phyloP scores from a whole-genome alignment of 2,329 filamentous ascomycete genomes.

The Hypoxylon sp. region DNA sequence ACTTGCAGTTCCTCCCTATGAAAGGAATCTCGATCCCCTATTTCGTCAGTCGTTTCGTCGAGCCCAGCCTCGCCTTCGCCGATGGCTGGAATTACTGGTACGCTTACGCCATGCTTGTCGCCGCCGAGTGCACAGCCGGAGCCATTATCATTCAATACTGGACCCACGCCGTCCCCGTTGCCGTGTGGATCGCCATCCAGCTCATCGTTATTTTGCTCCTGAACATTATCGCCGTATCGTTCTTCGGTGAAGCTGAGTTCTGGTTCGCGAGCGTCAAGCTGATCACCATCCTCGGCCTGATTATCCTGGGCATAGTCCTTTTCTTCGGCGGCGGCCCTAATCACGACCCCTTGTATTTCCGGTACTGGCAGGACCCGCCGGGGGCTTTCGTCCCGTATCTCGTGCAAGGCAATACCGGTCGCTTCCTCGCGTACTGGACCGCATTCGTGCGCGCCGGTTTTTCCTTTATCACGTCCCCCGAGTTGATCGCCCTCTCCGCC shows the following conservation, averaged over 20 bases:
- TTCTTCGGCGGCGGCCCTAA: constrained; percentile 69
- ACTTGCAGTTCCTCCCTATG: constrained; percentile 63
- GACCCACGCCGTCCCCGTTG: constrained; percentile 65
- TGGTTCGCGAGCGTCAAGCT: constrained; percentile 74
- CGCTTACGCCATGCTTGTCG: constrained; percentile 71
- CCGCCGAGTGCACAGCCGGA: constrained; percentile 70
- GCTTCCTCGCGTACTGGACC: constrained; percentile 72
- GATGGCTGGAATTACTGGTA: constrained; percentile 75
- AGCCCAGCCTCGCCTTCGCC: constrained; percentile 69
- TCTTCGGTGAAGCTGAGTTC: constrained; percentile 75
- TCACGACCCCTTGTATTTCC: constrained; percentile 65
- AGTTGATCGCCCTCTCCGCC: constrained; percentile 74
- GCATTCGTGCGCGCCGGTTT: constrained; percentile 72
- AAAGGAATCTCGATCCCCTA: constrained; percentile 71
- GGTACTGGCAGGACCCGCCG: constrained; percentile 63
- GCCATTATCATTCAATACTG: constrained; percentile 74
- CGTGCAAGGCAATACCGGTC: constrained; percentile 61
- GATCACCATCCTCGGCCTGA: constrained; percentile 70
- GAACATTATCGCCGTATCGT: constrained; percentile 70
- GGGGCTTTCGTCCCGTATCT: constrained; percentile 65
- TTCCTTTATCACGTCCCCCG: constrained; percentile 73
- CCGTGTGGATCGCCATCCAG: constrained; percentile 73
- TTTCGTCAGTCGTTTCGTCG: constrained; percentile 69
- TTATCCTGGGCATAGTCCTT: constrained; percentile 69
- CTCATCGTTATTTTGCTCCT: constrained; percentile 67